These are phyloP conservation scores for Calonectria montana DNA, from an alignment of 2,329 filamentous ascomycete genomes.

Conservation along the genomic window DNA sequence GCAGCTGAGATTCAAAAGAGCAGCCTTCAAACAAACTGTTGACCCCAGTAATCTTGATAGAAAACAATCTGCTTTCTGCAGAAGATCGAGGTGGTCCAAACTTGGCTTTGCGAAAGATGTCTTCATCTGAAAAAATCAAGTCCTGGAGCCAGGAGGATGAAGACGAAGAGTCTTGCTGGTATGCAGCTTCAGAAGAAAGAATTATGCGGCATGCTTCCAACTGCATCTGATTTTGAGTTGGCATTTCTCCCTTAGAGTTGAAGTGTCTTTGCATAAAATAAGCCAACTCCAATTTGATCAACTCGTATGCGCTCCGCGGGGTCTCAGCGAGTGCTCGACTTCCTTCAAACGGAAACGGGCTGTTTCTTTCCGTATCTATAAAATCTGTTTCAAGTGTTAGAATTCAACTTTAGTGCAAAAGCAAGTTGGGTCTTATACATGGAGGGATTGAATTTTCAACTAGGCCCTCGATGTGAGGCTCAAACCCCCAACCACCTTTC, in stretches of 20 bases:
- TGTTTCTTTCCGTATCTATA: constrained; percentile 27
- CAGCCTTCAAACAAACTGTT: constrained; percentile 39
- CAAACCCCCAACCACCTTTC: constrained; percentile 56
- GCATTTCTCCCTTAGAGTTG: constrained; percentile 19
- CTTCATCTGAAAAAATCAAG: constrained; percentile 21
- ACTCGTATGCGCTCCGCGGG: constrained; percentile 27
- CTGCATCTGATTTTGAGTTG: constrained; percentile 23
- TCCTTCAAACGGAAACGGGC: constrained; percentile 28
- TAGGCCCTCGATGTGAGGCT: constrained; percentile 47
- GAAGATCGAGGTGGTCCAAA: constrained; percentile 36
- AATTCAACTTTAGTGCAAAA: neutral
- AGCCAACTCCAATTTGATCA: constrained; percentile 30
- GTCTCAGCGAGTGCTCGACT: constrained; percentile 22
- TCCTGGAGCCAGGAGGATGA: constrained; percentile 30
- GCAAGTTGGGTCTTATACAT: constrained; percentile 36
- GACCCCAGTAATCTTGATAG: constrained; percentile 40
- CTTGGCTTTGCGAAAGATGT: constrained; percentile 32
- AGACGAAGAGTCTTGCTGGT: constrained; percentile 8
- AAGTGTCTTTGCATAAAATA: constrained; percentile 32
- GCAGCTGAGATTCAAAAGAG: constrained; percentile 37
- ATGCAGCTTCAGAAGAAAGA: constrained; percentile 22
- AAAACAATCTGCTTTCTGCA: constrained; percentile 33
- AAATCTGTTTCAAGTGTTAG: constrained; percentile 15
- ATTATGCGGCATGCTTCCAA: constrained; percentile 30
- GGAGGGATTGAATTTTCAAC: constrained; percentile 54